Evolutionary conservation across 345 rosid species (phyloP).

Genomic region (Carallia brachiata): DNA sequence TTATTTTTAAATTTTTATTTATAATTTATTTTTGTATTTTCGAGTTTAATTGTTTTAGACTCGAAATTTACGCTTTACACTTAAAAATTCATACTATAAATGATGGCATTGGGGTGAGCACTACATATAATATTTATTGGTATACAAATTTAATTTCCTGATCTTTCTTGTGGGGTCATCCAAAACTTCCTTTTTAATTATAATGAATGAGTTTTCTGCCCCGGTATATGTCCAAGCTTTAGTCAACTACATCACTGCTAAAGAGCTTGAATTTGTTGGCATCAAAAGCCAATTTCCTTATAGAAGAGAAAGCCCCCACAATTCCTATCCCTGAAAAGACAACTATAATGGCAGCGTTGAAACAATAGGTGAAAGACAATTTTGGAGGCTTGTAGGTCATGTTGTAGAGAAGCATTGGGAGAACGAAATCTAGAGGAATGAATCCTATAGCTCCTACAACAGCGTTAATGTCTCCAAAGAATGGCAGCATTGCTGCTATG

Average conservation of each 20-base stretch:
- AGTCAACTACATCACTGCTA: constrained; percentile 73
- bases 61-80: no score
- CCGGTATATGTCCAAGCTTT: neutral
- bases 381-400: constrained; percentile 69
- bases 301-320: constrained; percentile 81
- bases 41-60: no score
- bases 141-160: no score
- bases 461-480: constrained; percentile 87
- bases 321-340: constrained; percentile 69
- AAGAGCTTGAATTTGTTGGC: constrained; percentile 81
- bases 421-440: constrained; percentile 87
- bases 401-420: constrained; percentile 96
- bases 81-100: no score
- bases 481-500: constrained; percentile 94
- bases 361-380: constrained; percentile 56
- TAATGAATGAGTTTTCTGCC: no score
- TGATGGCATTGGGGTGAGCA: no score
- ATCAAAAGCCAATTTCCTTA: constrained; percentile 80
- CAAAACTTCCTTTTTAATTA: no score
- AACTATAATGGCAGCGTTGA: constrained; percentile 65
- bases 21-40: no score
- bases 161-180: no score
- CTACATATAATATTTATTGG: no score
- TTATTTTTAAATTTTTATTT: no score
- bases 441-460: constrained; percentile 91